Base-by-base conservation (phyloP, 2,329 filamentous ascomycete genomes). In the Pyrenophora teres region DNA sequence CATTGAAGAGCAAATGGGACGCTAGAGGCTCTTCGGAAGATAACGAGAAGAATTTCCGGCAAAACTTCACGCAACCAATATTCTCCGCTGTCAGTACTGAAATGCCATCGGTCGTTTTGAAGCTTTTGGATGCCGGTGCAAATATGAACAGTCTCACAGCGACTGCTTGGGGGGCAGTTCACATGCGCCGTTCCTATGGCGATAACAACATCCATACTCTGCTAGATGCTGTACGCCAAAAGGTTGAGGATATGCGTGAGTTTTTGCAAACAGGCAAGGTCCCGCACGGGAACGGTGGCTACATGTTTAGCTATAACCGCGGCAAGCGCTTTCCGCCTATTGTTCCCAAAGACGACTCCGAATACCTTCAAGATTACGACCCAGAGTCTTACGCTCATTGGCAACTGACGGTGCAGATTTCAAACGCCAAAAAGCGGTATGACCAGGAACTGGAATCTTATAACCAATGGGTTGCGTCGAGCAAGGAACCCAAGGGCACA, bases 61-160 rank as follows among this genome's bases (percentile, higher is more conserved):
- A 70, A 5, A 67, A 61, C 1, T 65, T 81, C 9, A 77, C 83
- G 46, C 89, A 93, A 63, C 89, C 90, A 0, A 74, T 94, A 12
- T 77, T 91, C 8, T 51, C 79, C 3, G 89, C 90, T 2, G 72
- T 81, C 3, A 12, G 80, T 74, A 65, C 70, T 6, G 80, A 83
- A 62, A 51, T 85, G 63, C 71, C 75, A n/a, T 74, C 78, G 0
- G 66, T 85, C 5, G 84, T 83, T 1, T 63, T 83, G 3, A 75
- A 81, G 35, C 78, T 95, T 2, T 68, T 95, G 1, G 74, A 82
- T 13, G 76, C 76, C 13, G 89, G 88, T 1, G 87, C 82, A 3
- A 82, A 92, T 70, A 80, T 85, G 0, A 89, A 89, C 56, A 78
- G 80, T 0, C 62, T 90, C 33, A 81, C 82, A 0, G 67, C 64